Percentiles rank a stretch among this genome's conserved stretches.
Evolutionary conservation across 2,329 filamentous ascomycete species (phyloP).

Genomic region (Seiridium cupressi): DNA sequence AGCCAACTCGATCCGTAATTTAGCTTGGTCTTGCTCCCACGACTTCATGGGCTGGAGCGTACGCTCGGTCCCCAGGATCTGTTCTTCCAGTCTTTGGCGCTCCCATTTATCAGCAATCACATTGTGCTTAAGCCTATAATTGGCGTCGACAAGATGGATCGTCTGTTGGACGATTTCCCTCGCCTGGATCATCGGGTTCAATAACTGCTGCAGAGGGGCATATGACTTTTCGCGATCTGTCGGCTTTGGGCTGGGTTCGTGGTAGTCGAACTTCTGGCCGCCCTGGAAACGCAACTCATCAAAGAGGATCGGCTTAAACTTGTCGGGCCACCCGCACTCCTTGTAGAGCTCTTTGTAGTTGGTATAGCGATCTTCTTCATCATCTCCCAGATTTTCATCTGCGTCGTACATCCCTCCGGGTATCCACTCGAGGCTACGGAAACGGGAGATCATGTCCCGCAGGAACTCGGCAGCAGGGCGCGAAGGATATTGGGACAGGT

Average conservation of each 20-base stretch:
- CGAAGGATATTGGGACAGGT: constrained; percentile 8
- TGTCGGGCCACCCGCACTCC: constrained; percentile 14
- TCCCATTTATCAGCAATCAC: constrained; percentile 8
- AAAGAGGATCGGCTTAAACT: constrained; percentile 13
- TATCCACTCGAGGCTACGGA: constrained; percentile 11
- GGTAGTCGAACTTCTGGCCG: constrained; percentile 2
- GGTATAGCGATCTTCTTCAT: background rate
- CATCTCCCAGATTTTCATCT: background rate
- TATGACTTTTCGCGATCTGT: constrained; percentile 6
- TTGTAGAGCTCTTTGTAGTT: constrained; percentile 11
- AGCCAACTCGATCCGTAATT: constrained; percentile 8
- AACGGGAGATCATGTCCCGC: constrained; percentile 11
- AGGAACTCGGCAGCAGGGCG: constrained; percentile 12
- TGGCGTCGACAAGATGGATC: constrained; percentile 11
- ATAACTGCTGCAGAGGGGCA: constrained; percentile 4
- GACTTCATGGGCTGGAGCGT: constrained; percentile 3
- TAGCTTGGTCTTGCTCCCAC: constrained; percentile 6
- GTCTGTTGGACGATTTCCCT: constrained; percentile 10
- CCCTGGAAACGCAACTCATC: constrained; percentile 4
- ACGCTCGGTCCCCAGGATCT: constrained; percentile 2
- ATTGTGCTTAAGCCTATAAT: constrained; percentile 9
- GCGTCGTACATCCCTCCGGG: constrained; percentile 11
- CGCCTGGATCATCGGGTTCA: background rate
- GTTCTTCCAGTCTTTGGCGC: background rate
- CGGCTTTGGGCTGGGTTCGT: background rate